A percentile compares a stretch with the other conserved stretches of the same genome.
Conservation (phyloP, 345 rosid species). For the Corchorus capsularis region DNA sequence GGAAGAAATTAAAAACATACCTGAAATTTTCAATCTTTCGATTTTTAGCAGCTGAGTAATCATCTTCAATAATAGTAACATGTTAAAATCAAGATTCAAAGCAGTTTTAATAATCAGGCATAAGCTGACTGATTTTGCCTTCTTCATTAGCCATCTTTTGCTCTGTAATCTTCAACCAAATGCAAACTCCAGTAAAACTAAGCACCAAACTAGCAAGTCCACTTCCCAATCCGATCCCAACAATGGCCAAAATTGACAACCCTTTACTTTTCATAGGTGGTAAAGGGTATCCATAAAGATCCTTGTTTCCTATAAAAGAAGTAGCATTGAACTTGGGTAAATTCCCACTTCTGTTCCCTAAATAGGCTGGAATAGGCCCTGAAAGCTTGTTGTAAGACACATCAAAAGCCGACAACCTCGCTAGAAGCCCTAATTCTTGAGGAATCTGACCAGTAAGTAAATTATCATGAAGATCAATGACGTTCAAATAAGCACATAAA, state of each 20-base stretch:
- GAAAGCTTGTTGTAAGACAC: slow-evolving; percentile 72
- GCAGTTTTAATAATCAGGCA: slow-evolving; percentile 55
- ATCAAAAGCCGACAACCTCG: slow-evolving; percentile 77
- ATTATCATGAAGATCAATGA: slow-evolving; percentile 87
- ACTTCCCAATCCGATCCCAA: slow-evolving; percentile 94
- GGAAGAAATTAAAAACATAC: background rate
- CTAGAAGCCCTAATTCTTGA: slow-evolving; percentile 60
- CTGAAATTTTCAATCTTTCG: slow-evolving; percentile 1
- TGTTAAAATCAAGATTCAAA: slow-evolving; percentile 12
- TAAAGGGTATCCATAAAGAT: slow-evolving; percentile 83
- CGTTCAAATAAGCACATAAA: slow-evolving; percentile 80
- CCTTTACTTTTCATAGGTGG: slow-evolving; percentile 63
- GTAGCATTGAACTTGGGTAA: slow-evolving; percentile 68
- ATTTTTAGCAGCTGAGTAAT: slow-evolving; percentile 1
- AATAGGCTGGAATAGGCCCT: slow-evolving; percentile 65
- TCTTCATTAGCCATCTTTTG: slow-evolving; percentile 64
- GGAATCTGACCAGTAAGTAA: slow-evolving; percentile 73
- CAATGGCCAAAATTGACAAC: slow-evolving; percentile 79
- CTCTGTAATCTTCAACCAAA: slow-evolving; percentile 70
- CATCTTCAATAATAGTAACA: background rate
- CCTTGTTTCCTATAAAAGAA: slow-evolving; percentile 78
- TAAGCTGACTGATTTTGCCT: slow-evolving; percentile 57
- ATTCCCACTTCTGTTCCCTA: slow-evolving; percentile 67
- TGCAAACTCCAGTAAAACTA: slow-evolving; percentile 87
- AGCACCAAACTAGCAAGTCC: slow-evolving; percentile 85